Percentiles rank a stretch among this genome's conserved stretches.
These are phyloP conservation scores for Euphorbia lathyris DNA, from an alignment of 345 rosid genomes.

Conservation along the genomic window DNA sequence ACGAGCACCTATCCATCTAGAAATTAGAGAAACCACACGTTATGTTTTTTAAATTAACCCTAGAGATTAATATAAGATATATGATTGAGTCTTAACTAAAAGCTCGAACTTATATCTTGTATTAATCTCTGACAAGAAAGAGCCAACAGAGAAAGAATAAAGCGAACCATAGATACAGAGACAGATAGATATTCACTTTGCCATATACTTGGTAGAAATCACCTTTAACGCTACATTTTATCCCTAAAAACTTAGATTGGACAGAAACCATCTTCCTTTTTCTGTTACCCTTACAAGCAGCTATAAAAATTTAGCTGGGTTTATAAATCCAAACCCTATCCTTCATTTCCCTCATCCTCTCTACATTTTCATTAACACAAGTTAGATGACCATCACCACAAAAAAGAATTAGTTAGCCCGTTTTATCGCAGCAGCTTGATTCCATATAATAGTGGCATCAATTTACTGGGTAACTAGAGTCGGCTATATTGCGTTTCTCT, in stretches of 20 bases:
- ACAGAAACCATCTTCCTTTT: not conserved
- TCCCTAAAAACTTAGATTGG: not conserved
- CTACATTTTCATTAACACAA: not conserved
- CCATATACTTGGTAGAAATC: not conserved
- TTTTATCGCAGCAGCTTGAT: not conserved
- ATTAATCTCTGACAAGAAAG: no score
- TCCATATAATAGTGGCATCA: not conserved
- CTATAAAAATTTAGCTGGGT: not conserved
- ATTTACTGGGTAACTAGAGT: conserved; percentile 8
- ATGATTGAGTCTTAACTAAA: no score
- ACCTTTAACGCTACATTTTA: not conserved
- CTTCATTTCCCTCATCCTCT: not conserved
- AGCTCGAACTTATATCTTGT: no score
- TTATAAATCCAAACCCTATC: not conserved
- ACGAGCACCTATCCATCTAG: no score
- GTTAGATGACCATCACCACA: conserved; percentile 11
- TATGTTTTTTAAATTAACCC: no score
- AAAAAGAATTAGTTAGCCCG: not conserved
- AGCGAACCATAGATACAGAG: not conserved
- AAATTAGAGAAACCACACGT: no score
- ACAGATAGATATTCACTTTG: not conserved
- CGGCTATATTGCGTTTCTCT: not conserved
- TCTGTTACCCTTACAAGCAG: not conserved
- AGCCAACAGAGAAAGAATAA: no score
- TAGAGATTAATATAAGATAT: no score